Evolutionary conservation across 2,329 filamentous ascomycete genomes (phyloP), one percentile per base, ranked within the genome.

Genomic region (Xylaria multiplex): DNA sequence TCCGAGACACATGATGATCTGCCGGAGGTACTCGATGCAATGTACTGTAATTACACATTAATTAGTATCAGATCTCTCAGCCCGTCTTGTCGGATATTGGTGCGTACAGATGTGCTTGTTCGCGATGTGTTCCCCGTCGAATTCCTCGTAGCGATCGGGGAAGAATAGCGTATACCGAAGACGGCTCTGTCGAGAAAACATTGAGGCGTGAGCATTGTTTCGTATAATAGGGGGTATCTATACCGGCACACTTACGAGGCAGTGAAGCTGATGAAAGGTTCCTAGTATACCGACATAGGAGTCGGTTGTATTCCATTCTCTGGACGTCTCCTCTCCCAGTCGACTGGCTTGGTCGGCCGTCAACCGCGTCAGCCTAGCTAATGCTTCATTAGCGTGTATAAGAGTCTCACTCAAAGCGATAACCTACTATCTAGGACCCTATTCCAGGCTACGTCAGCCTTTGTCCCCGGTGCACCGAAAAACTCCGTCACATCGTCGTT

Each of bases 231-330:
- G 14, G 19, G 27, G 2, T 35, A 8, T n/a, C 1, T 7, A 19
- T n/a, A 8, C 9, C 2, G 8, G 14, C 2, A 24, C 6, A 24
- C 52, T 54, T 3, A 54, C 52, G 11, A 54, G 52, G 27, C 52
- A 54, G 35, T 54, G 52, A 14, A 54, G 19, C 13, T 54, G 52
- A 24, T 54, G 52, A 9, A 54, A 54, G 6, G 19, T 54, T 22
- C 52, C 52, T 16, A 42, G 5, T 37, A 53, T 53, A 16, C 49
- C 49, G 30, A 35, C 49, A 35, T 53, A 53, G 27, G 49, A 53
- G n/a, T 42, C 52, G 9, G 52, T 54, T 24, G 52, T 40, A 14
- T 54, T 54, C 52, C 52, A 54, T 16, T 54, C 52, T 22, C 32
- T 37, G 2, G 52, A n/a, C 8, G 35, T 54, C 19, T 35, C 30